A percentile compares a stretch with the other conserved stretches of the same genome.
Evolutionary conservation across 129 eudicot genomes (phyloP).

Genomic region (Erigeron canadensis): DNA sequence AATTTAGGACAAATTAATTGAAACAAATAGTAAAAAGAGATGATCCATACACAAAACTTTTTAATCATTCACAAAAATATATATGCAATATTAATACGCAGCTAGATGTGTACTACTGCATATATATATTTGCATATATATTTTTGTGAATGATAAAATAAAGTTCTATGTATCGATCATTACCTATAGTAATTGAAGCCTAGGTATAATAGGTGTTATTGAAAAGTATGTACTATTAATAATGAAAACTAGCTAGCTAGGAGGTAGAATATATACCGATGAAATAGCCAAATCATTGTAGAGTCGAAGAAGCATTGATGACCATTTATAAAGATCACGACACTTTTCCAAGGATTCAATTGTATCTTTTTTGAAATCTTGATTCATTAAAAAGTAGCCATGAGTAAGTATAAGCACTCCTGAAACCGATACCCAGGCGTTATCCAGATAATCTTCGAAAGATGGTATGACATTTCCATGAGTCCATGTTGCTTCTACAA

Average conservation of each 20-base stretch:
- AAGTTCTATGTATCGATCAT: too few species aligned
- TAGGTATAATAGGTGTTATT: too few species aligned
- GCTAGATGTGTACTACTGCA: too few species aligned
- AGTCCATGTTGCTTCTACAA: background rate
- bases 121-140: too few species aligned
- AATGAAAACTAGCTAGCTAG: too few species aligned
- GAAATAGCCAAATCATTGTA: background rate
- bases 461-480: background rate
- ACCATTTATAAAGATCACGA: background rate
- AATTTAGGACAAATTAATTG: too few species aligned
- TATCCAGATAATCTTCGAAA: background rate
- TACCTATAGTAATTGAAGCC: too few species aligned
- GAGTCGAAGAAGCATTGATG: background rate
- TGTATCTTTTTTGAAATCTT: background rate
- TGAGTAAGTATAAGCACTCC: background rate
- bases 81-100: too few species aligned
- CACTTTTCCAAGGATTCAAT: background rate
- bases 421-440: background rate
- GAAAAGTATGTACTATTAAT: too few species aligned
- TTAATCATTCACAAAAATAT: too few species aligned
- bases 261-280: background rate
- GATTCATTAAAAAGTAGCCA: slow-evolving; percentile 1
- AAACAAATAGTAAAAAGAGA: background rate
- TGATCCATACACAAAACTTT: background rate
- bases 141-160: too few species aligned